Conservation (phyloP, 164 flowering plant species). For the Nymphaea thermarum region DNA sequence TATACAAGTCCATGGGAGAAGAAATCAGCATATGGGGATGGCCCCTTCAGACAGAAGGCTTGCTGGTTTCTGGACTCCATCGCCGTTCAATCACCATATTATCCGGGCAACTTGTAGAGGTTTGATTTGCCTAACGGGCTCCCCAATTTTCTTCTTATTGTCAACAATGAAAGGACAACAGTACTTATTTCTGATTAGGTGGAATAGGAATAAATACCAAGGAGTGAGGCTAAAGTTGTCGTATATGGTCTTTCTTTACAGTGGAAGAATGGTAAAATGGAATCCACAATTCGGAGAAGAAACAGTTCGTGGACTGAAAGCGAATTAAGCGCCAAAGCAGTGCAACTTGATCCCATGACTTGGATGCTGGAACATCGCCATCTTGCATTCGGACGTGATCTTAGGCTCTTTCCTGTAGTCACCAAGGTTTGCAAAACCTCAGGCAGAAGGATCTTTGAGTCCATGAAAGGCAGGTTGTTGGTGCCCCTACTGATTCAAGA, state of each 20-base stretch:
- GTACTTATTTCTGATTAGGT: neutral
- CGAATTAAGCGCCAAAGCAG: neutral
- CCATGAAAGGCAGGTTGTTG: neutral
- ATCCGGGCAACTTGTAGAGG: conserved; percentile 75
- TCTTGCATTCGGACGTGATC: neutral
- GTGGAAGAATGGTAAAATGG: neutral
- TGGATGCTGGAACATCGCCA: neutral
- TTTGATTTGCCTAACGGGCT: conserved; percentile 5
- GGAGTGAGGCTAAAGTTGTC: neutral
- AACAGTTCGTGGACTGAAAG: conserved; percentile 1
- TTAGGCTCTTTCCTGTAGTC: neutral
- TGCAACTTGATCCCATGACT: neutral
- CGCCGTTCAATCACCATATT: conserved; percentile 45
- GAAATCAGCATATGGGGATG: conserved; percentile 88
- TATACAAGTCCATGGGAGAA: conserved; percentile 50
- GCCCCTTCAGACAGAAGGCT: conserved; percentile 81
- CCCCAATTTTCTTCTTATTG: neutral
- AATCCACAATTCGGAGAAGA: neutral
- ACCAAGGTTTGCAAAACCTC: neutral
- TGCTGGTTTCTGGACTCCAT: conserved; percentile 46
- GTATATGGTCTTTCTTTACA: neutral
- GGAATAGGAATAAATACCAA: neutral
- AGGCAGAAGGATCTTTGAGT: neutral
- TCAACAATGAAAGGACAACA: neutral
- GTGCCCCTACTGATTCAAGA: neutral